Conservation (phyloP, 257 asterid genomes). For the Leonotis leonurus region DNA sequence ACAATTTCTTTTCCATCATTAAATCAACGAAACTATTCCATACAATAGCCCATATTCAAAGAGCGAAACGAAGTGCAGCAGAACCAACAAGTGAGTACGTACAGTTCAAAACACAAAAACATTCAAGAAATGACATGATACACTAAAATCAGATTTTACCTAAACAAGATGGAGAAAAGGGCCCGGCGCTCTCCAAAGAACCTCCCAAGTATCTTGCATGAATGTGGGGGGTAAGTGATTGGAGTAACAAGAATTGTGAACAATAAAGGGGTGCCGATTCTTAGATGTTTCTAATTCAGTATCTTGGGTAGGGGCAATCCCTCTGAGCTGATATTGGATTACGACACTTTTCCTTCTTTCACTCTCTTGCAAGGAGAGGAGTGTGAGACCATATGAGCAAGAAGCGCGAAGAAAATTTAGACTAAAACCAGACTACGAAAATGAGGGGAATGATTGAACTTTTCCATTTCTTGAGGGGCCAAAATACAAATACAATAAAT, state of each 20-base stretch:
- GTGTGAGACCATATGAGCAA: constrained; percentile 16
- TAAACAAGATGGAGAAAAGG: constrained; percentile 10
- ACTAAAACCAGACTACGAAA: constrained; percentile 5
- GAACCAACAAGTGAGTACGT: not conserved
- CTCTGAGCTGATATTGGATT: not conserved
- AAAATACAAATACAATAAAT: not conserved
- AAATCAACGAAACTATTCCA: not conserved
- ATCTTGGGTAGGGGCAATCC: too few species aligned
- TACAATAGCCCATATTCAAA: constrained; percentile 9
- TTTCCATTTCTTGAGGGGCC: not conserved
- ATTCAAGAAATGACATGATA: not conserved
- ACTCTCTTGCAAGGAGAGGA: constrained; percentile 16
- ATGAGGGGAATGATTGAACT: not conserved
- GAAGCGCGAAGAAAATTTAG: constrained; percentile 2
- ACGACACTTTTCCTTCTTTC: not conserved
- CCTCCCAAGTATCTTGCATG: constrained; percentile 5
- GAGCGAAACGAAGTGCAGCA: not conserved
- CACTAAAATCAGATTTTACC: constrained; percentile 7
- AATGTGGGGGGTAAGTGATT: not conserved
- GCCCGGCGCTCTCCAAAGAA: not conserved
- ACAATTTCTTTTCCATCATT: not conserved
- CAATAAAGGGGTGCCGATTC: not conserved
- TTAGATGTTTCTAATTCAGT: not conserved
- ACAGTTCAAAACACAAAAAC: not conserved
- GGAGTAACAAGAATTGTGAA: not conserved